These are phyloP conservation scores for Xylaria polymorpha DNA, from an alignment of 2,329 filamentous ascomycete genomes.

Conservation along the genomic window DNA sequence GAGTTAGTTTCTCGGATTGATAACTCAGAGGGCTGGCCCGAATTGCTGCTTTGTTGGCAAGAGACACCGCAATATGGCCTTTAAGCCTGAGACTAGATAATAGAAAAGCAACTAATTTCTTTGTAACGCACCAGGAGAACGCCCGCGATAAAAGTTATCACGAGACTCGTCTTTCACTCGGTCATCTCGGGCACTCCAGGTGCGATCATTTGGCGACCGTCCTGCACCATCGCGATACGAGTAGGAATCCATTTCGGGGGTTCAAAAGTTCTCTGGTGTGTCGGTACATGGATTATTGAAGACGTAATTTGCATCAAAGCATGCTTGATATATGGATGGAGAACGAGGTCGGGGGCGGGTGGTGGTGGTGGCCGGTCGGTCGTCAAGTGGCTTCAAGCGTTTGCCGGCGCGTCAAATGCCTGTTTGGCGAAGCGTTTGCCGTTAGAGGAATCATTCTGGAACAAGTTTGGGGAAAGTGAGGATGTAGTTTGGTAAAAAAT, in stretches of 20 bases:
- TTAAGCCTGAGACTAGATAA: slow-evolving; percentile 35
- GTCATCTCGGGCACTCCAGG: slow-evolving; percentile 65
- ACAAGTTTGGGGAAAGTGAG: slow-evolving; percentile 47
- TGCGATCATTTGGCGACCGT: slow-evolving; percentile 65
- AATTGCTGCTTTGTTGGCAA: background rate
- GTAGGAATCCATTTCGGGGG: slow-evolving; percentile 64
- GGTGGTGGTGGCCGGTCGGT: slow-evolving; percentile 39
- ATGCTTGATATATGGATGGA: slow-evolving; percentile 40
- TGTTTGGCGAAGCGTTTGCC: slow-evolving; percentile 64
- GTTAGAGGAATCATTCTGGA: slow-evolving; percentile 66
- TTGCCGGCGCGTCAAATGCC: slow-evolving; percentile 50
- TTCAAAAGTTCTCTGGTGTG: slow-evolving; percentile 20
- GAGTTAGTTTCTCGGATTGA: slow-evolving; percentile 40
- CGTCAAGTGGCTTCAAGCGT: slow-evolving; percentile 46
- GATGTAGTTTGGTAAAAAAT: slow-evolving; percentile 40
- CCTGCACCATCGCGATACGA: slow-evolving; percentile 64
- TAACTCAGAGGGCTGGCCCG: background rate
- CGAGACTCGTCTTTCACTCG: slow-evolving; percentile 64
- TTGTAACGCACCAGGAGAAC: slow-evolving; percentile 74
- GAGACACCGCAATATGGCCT: background rate
- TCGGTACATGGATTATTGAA: slow-evolving; percentile 4
- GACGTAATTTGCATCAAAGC: slow-evolving; percentile 22
- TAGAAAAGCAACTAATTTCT: slow-evolving; percentile 20
- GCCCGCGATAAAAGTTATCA: slow-evolving; percentile 72
- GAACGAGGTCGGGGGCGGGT: slow-evolving; percentile 38